phyloP scores from a whole-genome alignment of 2,329 filamentous ascomycete species.

The Venturia oleaginea region DNA sequence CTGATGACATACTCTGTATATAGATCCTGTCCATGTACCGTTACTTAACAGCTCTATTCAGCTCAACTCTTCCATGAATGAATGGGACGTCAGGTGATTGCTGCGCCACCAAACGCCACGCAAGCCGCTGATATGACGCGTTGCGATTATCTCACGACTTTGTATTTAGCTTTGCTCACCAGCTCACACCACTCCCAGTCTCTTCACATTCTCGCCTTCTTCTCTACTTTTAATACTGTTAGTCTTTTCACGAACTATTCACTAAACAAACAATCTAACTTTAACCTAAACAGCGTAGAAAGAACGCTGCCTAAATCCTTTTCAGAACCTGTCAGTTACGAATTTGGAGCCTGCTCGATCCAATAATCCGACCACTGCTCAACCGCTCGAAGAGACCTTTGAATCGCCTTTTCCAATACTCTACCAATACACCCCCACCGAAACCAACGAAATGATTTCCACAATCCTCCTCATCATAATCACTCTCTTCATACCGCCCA shows the following conservation, averaged over 20 bases:
- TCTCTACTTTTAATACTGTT: neutral
- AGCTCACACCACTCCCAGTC: neutral
- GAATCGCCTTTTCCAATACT: neutral
- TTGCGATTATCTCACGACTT: neutral
- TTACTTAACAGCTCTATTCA: neutral
- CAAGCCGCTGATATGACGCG: neutral
- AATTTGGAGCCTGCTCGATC: neutral
- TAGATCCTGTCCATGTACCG: no score
- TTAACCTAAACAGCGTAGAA: neutral
- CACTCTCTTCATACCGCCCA: slow-evolving; percentile 39
- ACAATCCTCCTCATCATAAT: slow-evolving; percentile 36
- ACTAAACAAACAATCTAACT: neutral
- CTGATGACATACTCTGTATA: no score
- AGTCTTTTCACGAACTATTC: neutral
- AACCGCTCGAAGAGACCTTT: neutral
- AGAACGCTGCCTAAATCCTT: neutral
- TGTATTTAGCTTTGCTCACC: neutral
- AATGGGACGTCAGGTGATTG: neutral
- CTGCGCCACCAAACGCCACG: neutral
- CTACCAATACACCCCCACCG: neutral
- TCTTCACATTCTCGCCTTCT: neutral
- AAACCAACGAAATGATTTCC: slow-evolving; percentile 22
- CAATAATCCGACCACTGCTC: neutral
- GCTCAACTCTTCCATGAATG: neutral
- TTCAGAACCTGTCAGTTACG: neutral